A percentile compares a stretch with the other conserved stretches of the same genome.
phyloP scores from a whole-genome alignment of 2,329 filamentous ascomycete genomes.

The Apiospora marii region DNA sequence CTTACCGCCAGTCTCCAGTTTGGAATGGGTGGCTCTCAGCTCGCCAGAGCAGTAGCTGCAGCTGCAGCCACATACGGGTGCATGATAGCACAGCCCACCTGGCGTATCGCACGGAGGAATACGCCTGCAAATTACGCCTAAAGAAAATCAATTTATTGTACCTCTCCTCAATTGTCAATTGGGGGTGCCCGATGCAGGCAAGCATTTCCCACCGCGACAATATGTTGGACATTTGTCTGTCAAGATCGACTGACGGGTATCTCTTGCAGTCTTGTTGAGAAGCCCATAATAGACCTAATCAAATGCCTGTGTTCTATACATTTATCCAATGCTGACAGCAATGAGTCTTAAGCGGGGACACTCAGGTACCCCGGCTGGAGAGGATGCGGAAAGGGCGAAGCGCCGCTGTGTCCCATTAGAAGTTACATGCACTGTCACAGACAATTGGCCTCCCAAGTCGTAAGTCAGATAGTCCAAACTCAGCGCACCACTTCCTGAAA shows the following conservation, averaged over 20 bases:
- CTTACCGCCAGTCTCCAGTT: neutral
- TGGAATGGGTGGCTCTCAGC: neutral
- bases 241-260: no score
- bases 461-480: neutral
- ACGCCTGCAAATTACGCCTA: neutral
- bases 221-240: no score
- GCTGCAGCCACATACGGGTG: neutral
- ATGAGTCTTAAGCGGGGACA: neutral
- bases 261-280: no score
- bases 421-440: neutral
- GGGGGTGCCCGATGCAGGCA: no score
- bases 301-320: neutral
- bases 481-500: neutral
- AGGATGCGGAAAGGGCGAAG: neutral
- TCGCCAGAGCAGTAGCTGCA: neutral
- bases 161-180: no score
- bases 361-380: neutral
- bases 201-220: no score
- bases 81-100: neutral
- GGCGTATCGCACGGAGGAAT: neutral
- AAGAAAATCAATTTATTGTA: no score
- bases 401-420: neutral
- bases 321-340: neutral
- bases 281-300: no score
- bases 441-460: neutral